A percentile compares a stretch with the other conserved stretches of the same genome.
Evolutionary conservation across 2,329 filamentous ascomycete genomes (phyloP).

Genomic region (Fusarium sp.): DNA sequence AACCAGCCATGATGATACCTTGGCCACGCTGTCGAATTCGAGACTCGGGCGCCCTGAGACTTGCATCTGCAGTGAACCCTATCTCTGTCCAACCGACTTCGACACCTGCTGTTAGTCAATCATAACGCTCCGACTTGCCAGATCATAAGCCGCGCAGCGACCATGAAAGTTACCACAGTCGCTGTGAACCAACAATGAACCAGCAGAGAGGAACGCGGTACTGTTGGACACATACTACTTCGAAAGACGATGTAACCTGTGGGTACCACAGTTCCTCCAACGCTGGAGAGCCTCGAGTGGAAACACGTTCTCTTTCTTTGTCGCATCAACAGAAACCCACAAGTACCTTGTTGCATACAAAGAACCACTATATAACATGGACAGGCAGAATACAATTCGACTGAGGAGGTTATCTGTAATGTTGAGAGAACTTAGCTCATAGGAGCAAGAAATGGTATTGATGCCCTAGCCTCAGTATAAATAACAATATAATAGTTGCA

Average conservation of each 20-base stretch:
- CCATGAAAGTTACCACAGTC: conserved; percentile 16
- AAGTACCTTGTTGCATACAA: background rate
- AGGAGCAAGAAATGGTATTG: conserved; percentile 8
- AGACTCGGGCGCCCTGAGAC: conserved; percentile 25
- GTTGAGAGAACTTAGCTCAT: background rate
- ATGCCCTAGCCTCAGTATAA: conserved; percentile 11
- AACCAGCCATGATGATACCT: conserved; percentile 10
- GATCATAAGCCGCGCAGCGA: conserved; percentile 2
- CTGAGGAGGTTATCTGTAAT: background rate
- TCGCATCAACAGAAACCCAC: background rate
- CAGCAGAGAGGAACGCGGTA: conserved; percentile 3
- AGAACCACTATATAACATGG: background rate
- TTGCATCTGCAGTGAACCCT: conserved; percentile 31
- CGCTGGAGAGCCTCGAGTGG: background rate
- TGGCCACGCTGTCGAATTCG: conserved; percentile 28
- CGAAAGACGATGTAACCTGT: background rate
- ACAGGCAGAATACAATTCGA: background rate
- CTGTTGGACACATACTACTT: background rate
- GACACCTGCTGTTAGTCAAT: background rate
- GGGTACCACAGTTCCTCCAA: background rate
- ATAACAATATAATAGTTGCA: conserved; percentile 27
- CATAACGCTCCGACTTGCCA: conserved; percentile 1
- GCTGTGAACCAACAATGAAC: conserved; percentile 1
- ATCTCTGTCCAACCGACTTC: conserved; percentile 11
- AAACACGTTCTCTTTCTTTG: background rate